These are phyloP conservation scores for Cyphellophora attinorum DNA, from an alignment of 2,329 filamentous ascomycete species.

Conservation along the genomic window DNA sequence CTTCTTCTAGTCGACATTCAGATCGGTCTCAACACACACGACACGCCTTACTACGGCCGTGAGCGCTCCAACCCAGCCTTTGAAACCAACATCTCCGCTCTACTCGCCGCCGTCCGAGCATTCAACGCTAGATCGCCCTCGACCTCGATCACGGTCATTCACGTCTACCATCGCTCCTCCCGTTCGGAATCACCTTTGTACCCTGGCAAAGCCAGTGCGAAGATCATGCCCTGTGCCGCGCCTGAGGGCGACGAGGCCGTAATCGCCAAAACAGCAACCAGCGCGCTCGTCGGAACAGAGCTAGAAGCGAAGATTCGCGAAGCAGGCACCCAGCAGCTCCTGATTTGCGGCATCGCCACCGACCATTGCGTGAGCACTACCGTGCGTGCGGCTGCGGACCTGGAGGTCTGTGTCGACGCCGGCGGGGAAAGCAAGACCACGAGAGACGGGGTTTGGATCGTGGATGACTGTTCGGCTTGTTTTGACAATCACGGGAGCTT, in stretches of 20 bases:
- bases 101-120: conserved; percentile 27
- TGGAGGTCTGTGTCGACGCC: conserved; percentile 27
- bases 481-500: conserved; percentile 30
- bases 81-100: conserved; percentile 31
- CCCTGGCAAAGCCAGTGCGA: conserved; percentile 21
- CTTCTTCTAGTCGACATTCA: conserved; percentile 42
- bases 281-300: conserved; percentile 35
- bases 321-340: conserved; percentile 26
- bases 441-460: conserved; percentile 5
- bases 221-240: conserved; percentile 21
- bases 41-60: conserved; percentile 28
- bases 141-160: conserved; percentile 28
- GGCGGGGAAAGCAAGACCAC: conserved; percentile 18
- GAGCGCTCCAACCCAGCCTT: conserved; percentile 35
- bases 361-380: conserved; percentile 43
- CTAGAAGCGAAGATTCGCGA: conserved; percentile 29
- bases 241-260: conserved; percentile 27
- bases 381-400: conserved; percentile 38
- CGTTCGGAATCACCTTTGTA: conserved; percentile 26
- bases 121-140: conserved; percentile 11
- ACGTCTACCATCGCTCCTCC: conserved; percentile 36
- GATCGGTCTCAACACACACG: conserved; percentile 28
- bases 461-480: conserved; percentile 36
- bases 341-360: conserved; percentile 36
- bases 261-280: conserved; percentile 37